Percentiles rank a stretch among this genome's conserved stretches.
These are phyloP conservation scores for Malania oleifera DNA, from an alignment of 164 flowering plant species.

Conservation along the genomic window DNA sequence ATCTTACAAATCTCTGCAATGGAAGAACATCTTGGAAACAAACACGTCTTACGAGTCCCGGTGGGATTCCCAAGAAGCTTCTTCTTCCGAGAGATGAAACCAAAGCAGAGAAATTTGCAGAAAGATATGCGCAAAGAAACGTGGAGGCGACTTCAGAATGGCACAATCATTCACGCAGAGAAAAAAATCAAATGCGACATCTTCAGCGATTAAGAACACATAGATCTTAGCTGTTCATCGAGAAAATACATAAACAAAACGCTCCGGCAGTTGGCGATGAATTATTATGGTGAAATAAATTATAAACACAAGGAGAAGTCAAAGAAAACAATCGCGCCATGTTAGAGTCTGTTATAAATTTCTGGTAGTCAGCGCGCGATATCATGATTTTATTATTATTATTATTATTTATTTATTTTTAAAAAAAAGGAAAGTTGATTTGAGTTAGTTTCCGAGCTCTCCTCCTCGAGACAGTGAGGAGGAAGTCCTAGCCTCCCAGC, in stretches of 20 bases:
- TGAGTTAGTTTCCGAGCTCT: too few species aligned
- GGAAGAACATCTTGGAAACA: background rate
- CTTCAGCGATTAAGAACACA: background rate
- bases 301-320: background rate
- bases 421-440: too few species aligned
- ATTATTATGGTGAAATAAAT: too few species aligned
- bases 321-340: background rate
- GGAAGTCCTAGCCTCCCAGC: too few species aligned
- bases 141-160: conserved; percentile 18
- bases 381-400: background rate
- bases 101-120: conserved; percentile 1
- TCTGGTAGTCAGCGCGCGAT: background rate
- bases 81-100: too few species aligned
- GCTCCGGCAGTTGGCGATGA: too few species aligned
- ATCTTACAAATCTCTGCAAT: background rate
- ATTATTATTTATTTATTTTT: too few species aligned
- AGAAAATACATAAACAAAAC: background rate
- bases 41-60: background rate
- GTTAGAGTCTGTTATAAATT: background rate
- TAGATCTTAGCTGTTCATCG: background rate
- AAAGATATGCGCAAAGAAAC: conserved; percentile 11
- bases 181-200: background rate
- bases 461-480: too few species aligned
- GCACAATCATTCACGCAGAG: background rate
- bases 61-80: background rate